A percentile compares a stretch with the other conserved stretches of the same genome.
phyloP scores from a whole-genome alignment of 345 rosid species.

The Ceriops decandra region DNA sequence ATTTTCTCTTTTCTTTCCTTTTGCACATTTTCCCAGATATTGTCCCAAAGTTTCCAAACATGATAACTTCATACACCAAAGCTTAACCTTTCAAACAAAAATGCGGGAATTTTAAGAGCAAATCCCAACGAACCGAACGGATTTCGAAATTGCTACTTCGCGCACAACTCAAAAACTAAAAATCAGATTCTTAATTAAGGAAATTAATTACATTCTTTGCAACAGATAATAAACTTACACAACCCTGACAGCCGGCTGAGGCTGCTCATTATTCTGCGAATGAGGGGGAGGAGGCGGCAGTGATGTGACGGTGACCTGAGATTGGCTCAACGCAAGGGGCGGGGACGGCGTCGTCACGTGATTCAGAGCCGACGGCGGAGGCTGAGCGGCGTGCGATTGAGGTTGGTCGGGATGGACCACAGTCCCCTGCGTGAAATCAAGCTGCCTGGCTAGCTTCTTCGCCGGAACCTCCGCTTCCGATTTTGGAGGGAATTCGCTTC shows the following conservation, averaged over 20 bases:
- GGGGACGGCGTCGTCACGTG: conserved; percentile 7
- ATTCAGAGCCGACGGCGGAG: conserved; percentile 6
- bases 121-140: not conserved
- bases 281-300: conserved; percentile 20
- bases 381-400: conserved; percentile 30
- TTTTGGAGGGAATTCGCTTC: conserved; percentile 67
- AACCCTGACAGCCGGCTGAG: conserved; percentile 42
- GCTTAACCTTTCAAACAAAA: conserved; percentile 1
- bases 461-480: conserved; percentile 34
- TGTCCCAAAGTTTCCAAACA: not conserved
- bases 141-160: not conserved
- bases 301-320: conserved; percentile 18
- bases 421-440: conserved; percentile 69
- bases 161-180: not conserved
- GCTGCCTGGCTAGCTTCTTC: conserved; percentile 86
- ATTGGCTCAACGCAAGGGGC: conserved; percentile 12
- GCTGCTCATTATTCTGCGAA: conserved; percentile 24
- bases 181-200: not conserved
- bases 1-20: too few relatives aligned
- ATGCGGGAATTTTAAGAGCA: not conserved
- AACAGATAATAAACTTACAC: conserved; percentile 43
- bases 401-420: conserved; percentile 55
- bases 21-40: too few relatives aligned
- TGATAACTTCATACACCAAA: not conserved
- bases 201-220: not conserved